Evolutionary conservation across 1,284 basidiomycete genomes (phyloP), one percentile per base, ranked within the genome.

Genomic region (Puccinia novopanici): DNA sequence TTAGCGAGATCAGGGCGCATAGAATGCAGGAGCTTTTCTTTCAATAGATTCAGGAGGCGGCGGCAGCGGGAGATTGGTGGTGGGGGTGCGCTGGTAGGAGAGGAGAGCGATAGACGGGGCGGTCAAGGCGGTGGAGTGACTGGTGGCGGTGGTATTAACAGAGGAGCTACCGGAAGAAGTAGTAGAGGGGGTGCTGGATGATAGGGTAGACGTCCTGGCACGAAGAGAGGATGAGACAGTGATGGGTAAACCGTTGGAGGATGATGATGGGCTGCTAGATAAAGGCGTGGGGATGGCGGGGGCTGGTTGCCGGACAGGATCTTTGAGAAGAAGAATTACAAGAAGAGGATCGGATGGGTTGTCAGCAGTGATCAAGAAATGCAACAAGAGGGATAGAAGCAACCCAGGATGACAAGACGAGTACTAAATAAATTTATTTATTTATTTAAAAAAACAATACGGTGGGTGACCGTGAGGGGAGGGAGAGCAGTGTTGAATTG

Each of bases 291-390:
- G 59, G n/a, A n/a, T n/a, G n/a, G 30, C 59, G 59, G 59, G 27
- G 15, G 27, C 30, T 37, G 59, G 59, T 61, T 61, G 27, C 17
- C 19, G 12, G 30, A 37, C 17, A 19, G 19, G 59, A 6, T 61
- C 59, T 61, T 61, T 48, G 12, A 9, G 12, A 48, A 48, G 59
- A 61, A 61, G 17, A 37, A 15, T 1, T 17, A n/a, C n/a, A 61
- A 37, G 9, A 12, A 61, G 15, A 61, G 17, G 27, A 61, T 19
- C 15, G 12, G 30, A 27, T 13, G 10, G 30, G 30, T 61, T 61
- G 59, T 61, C 59, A 61, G 59, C 13, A 61, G n/a, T 61, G 59
- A 61, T 61, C 30, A 61, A 61, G 59, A 68, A 40, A 68, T 48
- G n/a, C n/a, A n/a, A 13, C 37, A 2, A 34, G 34, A 34, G 1